These are phyloP conservation scores for Fusarium chlamydosporum DNA, from an alignment of 2,329 filamentous ascomycete genomes.

Conservation along the genomic window DNA sequence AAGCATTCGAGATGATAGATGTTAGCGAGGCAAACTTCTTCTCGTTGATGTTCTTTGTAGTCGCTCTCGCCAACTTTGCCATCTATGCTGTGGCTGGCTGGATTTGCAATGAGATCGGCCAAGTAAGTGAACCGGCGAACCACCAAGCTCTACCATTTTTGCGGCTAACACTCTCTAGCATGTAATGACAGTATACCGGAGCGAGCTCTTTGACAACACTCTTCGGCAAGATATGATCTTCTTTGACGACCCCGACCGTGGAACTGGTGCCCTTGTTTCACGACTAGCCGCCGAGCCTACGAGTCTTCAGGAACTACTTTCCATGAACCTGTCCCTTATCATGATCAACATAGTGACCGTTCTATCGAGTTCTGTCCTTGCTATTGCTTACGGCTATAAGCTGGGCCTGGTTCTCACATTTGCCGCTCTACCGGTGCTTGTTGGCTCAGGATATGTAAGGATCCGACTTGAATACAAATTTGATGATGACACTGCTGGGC, in stretches of 20 bases:
- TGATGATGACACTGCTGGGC: conserved; percentile 59
- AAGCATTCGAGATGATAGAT: conserved; percentile 55
- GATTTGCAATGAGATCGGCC: conserved; percentile 56
- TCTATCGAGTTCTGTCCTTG: conserved; percentile 61
- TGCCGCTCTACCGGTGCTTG: conserved; percentile 61
- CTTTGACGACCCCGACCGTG: conserved; percentile 58
- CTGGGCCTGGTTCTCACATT: conserved; percentile 64
- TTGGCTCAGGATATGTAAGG: conserved; percentile 62
- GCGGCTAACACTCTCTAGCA: conserved; percentile 34
- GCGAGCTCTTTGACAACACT: conserved; percentile 64
- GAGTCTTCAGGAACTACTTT: conserved; percentile 65
- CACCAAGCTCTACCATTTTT: too few relatives aligned
- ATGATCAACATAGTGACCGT: conserved; percentile 63
- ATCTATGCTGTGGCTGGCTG: conserved; percentile 59
- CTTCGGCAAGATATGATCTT: conserved; percentile 68
- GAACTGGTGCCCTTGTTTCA: conserved; percentile 58
- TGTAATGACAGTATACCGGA: conserved; percentile 55
- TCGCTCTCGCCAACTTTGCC: conserved; percentile 63
- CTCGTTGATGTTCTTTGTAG: conserved; percentile 69
- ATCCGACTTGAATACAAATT: conserved; percentile 65
- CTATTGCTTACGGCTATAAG: conserved; percentile 64
- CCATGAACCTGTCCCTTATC: conserved; percentile 64
- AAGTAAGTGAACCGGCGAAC: conserved; percentile 45
- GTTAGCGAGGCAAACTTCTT: conserved; percentile 64
- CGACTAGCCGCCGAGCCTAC: conserved; percentile 59